Evolutionary conservation across 495 filamentous ascomycete genomes (phyloP), one percentile per base, ranked within the genome.

Genomic region (Talaromyces proteolyticus): DNA sequence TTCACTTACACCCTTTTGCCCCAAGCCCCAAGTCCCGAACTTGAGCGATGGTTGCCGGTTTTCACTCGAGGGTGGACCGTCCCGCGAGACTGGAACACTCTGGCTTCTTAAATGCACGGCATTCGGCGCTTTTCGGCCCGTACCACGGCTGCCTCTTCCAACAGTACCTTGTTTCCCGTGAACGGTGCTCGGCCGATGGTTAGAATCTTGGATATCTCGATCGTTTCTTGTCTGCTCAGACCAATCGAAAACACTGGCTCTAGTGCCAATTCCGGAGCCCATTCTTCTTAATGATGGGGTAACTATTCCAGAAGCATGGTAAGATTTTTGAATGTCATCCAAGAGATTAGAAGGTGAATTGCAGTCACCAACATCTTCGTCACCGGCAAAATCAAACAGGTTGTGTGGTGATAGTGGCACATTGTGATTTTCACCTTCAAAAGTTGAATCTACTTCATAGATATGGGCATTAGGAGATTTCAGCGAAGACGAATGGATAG

Each of bases 11-110:
- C 79, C 89, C 60, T 95, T 95, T 52, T 81, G 85, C 6, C 89
- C 86, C 42, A 92, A 64, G 2, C 87, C 88, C 89, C 90, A 95
- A 1, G 90, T 91, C 40, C 90, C 88, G 57, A 91, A 93, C 56
- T 94, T 95, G 19, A 85, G 81, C 17, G 82, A 80, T 70, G 65
- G 72, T 78, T 74, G 75, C 62, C 66, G 69, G 62, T 68, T 78
- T 12, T 84, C 81, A 55, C 71, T 74, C 23, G 56, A 66, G 4
- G 69, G 48, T 16, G 67, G 67, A 51, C 66, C 52, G 16, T 93
- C 89, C 36, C 82, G 81, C 3, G 87, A 82, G 14, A 93, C 79
- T 0, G 93, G 93, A n/a, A 98, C 91, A 64, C 93, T 98, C 59
- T 96, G 91, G 59, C 93, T 96, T 42, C 93, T 84, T 41, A 95